phyloP scores from a whole-genome alignment of 805 yeast species.

The Metschnikowia koreensis region DNA sequence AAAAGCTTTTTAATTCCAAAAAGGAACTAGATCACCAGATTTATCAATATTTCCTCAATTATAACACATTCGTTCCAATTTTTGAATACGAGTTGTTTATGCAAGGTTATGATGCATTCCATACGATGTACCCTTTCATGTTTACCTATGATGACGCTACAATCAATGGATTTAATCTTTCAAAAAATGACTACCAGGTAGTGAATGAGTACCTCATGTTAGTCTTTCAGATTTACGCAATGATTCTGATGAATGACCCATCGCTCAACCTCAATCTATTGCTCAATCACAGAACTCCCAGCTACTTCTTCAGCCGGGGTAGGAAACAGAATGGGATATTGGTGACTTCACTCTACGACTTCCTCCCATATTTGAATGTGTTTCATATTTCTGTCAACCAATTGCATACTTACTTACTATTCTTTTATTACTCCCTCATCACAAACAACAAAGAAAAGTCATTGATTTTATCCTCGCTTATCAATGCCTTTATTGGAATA shows the following conservation, averaged over 20 bases:
- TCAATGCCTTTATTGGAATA: conserved; percentile 44
- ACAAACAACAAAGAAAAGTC: conserved; percentile 44
- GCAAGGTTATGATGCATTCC: conserved; percentile 49
- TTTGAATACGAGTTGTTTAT: conserved; percentile 53
- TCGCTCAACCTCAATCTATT: conserved; percentile 40
- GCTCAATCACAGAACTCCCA: conserved; percentile 37
- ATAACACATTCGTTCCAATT: conserved; percentile 53
- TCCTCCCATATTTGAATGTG: conserved; percentile 48
- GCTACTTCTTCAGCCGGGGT: conserved; percentile 19
- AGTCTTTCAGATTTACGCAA: conserved; percentile 49
- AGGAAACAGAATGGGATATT: conserved; percentile 15
- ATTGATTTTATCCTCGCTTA: conserved; percentile 35
- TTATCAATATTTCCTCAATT: conserved; percentile 48
- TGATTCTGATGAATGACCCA: conserved; percentile 52
- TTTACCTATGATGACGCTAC: conserved; percentile 47
- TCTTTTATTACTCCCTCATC: conserved; percentile 47
- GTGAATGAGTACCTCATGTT: conserved; percentile 44
- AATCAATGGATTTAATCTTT: conserved; percentile 47
- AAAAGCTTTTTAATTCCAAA: conserved; percentile 36
- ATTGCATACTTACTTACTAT: conserved; percentile 49
- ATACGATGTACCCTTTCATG: conserved; percentile 47
- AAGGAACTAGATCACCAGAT: conserved; percentile 47
- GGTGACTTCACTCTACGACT: conserved; percentile 42
- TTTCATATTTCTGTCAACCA: conserved; percentile 47
- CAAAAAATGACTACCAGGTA: conserved; percentile 39